Percentiles rank a stretch among this genome's conserved stretches.
phyloP scores from a whole-genome alignment of 2,329 filamentous ascomycete species.

The Waltergamsia citrina region DNA sequence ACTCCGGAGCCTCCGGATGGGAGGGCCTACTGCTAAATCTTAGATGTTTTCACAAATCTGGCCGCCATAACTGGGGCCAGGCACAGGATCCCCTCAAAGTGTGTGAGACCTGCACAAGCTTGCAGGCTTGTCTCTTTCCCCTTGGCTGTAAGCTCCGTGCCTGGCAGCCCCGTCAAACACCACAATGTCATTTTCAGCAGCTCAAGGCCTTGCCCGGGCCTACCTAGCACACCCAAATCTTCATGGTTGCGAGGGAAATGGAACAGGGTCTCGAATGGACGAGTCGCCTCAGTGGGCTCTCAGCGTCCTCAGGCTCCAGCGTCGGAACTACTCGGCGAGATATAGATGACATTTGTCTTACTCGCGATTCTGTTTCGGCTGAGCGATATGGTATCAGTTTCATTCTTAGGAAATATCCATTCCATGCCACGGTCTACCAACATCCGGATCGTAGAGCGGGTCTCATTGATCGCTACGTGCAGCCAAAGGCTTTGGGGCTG shows the following conservation, averaged over 20 bases:
- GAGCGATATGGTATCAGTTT: neutral
- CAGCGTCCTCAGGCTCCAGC: no score
- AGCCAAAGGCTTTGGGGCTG: no score
- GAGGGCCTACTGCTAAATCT: no score
- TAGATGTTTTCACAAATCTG: no score
- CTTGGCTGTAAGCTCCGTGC: neutral
- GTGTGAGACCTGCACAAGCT: constrained; percentile 10
- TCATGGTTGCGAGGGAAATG: constrained; percentile 5
- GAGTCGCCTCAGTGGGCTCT: constrained; percentile 2
- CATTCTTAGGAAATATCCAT: constrained; percentile 4
- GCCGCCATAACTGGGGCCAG: no score
- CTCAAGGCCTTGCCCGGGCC: neutral
- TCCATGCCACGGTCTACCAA: no score
- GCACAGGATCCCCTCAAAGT: no score
- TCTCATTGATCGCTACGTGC: no score
- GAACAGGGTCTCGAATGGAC: neutral
- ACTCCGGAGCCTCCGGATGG: no score
- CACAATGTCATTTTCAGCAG: neutral
- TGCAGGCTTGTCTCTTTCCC: neutral
- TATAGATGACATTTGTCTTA: constrained; percentile 15
- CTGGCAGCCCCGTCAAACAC: neutral
- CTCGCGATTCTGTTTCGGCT: constrained; percentile 2
- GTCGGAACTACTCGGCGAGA: constrained; percentile 13
- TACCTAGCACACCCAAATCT: constrained; percentile 1
- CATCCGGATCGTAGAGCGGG: no score